Evolutionary conservation across 2,329 filamentous ascomycete genomes (phyloP).

Genomic region (Aphanoascus verrucosus): DNA sequence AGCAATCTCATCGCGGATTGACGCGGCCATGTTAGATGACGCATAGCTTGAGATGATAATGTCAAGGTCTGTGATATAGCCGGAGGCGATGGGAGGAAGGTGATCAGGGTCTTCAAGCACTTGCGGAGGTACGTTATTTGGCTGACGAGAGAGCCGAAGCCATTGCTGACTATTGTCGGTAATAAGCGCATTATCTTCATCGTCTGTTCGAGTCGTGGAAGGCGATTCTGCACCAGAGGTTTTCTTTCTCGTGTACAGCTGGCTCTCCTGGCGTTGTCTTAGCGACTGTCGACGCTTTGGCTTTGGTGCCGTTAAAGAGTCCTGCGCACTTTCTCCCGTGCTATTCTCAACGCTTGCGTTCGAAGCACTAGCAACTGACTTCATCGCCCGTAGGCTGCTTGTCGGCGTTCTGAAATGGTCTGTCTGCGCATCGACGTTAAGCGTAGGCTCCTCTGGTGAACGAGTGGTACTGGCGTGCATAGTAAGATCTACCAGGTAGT

Average conservation of each 20-base stretch:
- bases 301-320: conserved; percentile 54
- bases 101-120: conserved; percentile 59
- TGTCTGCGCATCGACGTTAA: conserved; percentile 49
- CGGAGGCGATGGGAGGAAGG: conserved; percentile 48
- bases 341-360: conserved; percentile 60
- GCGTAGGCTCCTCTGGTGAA: conserved; percentile 46
- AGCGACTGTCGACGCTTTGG: conserved; percentile 68
- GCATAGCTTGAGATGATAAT: conserved; percentile 65
- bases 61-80: conserved; percentile 65
- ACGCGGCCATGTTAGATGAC: conserved; percentile 63
- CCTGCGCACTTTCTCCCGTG: conserved; percentile 45
- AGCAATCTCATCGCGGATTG: conserved; percentile 67
- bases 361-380: conserved; percentile 78
- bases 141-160: conserved; percentile 48
- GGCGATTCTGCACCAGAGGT: conserved; percentile 45
- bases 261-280: conserved; percentile 73
- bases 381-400: conserved; percentile 78
- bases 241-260: conserved; percentile 78
- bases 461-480: conserved; percentile 72
- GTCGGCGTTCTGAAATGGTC: conserved; percentile 62
- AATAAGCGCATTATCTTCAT: conserved; percentile 46
- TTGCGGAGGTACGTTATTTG: conserved; percentile 46
- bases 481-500: conserved; percentile 92
- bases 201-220: conserved; percentile 52
- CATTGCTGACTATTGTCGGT: conserved; percentile 46